Base-by-base conservation (phyloP, 352 stramenopile genomes). In the Globisporangium barbulae region DNA sequence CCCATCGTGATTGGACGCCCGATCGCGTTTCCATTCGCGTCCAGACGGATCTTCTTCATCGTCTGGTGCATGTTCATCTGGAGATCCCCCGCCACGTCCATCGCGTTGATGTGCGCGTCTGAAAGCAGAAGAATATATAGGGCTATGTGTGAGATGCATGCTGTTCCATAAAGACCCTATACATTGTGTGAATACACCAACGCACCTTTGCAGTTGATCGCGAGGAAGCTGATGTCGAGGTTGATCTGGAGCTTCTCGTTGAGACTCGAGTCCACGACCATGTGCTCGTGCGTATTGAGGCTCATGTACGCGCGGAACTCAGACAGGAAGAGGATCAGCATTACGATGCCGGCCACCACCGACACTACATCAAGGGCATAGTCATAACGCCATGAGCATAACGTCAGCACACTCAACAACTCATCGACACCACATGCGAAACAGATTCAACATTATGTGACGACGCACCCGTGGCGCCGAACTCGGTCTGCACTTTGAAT, bases 81-180 rank as follows among this genome's bases (percentile, higher is more conserved):
- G 62, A 98, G 90, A 67, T 99, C 97, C 17, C 97, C 97, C 1
- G 97, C 96, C 42, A 99, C 95, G 74, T 99, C 97, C 90, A 99
- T 99, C 4, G 95, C 94, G 78, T 99, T 98, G 44, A 99, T 76
- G 72, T 99, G 96, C 33, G 98, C 85, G 74, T 99, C 96, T 81
- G 59, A 28, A 19, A 6, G 5, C 12, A 19, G 39, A 19, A 25
- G 3, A 15, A 28, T 28, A 28, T 1, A 28, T 28, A 28, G 25
- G 25, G 2, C 25, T 17, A 17, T 56, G 45, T 22, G 35, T 53
- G 44, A 39, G 49, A 63, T 37, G 13, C 12, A 54, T 45, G 5
- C 35, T 22, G 7, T 22, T 12, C 12, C 3, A 56, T n/a, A 21
- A 41, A 45, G 19, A 13, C 15, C 17, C 6, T n/a, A 44, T 22